Percentiles rank a stretch among this genome's conserved stretches.
Evolutionary conservation across 805 yeast genomes (phyloP).

Genomic region (Candida adriatica): DNA sequence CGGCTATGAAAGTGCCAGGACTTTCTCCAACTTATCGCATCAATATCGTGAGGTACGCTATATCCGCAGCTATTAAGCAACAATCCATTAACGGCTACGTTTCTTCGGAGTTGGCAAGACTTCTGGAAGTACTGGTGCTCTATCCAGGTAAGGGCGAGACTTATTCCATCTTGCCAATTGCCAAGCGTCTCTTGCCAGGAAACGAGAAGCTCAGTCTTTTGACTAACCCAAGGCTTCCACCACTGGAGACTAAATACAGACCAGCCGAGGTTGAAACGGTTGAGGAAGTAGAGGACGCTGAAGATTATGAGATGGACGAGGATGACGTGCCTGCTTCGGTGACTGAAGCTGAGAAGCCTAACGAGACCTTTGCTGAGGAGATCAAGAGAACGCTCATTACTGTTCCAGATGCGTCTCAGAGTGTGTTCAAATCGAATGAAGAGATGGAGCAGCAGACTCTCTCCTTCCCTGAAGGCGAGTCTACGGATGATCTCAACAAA

Average conservation of each 20-base stretch:
- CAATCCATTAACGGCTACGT: constrained; percentile 23
- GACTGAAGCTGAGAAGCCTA: constrained; percentile 1
- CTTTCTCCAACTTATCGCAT: constrained; percentile 61
- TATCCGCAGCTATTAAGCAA: constrained; percentile 31
- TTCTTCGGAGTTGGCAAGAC: constrained; percentile 24
- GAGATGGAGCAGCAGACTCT: constrained; percentile 16
- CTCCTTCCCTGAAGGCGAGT: constrained; percentile 15
- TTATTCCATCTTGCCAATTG: constrained; percentile 66
- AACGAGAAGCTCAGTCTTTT: constrained; percentile 52
- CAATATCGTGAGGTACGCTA: constrained; percentile 42
- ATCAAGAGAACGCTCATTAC: constrained; percentile 9
- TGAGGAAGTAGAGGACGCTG: constrained; percentile 26
- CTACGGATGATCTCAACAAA: constrained; percentile 4
- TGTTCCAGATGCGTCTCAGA: constrained; percentile 3
- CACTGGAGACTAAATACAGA: constrained; percentile 18
- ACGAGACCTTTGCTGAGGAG: constrained; percentile 14
- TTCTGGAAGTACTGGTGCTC: constrained; percentile 51
- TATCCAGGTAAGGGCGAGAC: constrained; percentile 59
- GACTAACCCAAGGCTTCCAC: constrained; percentile 72
- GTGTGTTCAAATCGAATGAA: constrained; percentile 20
- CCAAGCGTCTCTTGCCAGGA: constrained; percentile 40
- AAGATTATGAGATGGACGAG: constrained; percentile 8
- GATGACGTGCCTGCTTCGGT: neutral
- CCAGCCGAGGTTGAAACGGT: constrained; percentile 18
- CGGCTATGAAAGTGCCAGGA: constrained; percentile 39